Conservation (phyloP, 2,329 filamentous ascomycete species). For the Penicillium sp. region DNA sequence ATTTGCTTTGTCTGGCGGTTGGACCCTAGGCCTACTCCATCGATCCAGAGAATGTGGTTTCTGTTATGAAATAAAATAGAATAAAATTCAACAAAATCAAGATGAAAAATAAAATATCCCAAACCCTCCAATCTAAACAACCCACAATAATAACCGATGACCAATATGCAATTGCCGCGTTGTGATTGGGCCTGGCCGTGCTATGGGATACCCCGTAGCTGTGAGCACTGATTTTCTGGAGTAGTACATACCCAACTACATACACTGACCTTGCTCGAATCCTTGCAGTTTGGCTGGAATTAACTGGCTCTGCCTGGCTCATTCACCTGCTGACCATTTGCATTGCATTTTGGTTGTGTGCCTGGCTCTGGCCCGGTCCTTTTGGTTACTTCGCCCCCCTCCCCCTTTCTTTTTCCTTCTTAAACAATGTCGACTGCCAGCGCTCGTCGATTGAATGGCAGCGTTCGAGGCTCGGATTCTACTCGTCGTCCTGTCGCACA, state of each 20-base stretch:
- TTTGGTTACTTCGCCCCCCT: not conserved
- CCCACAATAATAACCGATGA: slow-evolving; percentile 8
- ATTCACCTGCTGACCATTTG: too few species aligned
- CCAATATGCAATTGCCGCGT: slow-evolving; percentile 15
- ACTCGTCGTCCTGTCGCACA: slow-evolving; percentile 35
- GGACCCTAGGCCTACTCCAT: not conserved
- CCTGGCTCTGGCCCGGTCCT: too few species aligned
- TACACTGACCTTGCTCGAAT: not conserved
- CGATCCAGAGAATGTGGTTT: not conserved
- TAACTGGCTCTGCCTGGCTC: too few species aligned
- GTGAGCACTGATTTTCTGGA: slow-evolving; percentile 14
- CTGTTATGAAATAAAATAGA: not conserved
- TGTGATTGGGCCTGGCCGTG: slow-evolving; percentile 22
- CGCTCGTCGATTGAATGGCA: slow-evolving; percentile 37
- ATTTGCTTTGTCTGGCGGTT: too few species aligned
- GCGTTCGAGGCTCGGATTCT: slow-evolving; percentile 29
- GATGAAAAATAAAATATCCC: too few species aligned
- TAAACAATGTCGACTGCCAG: slow-evolving; percentile 17
- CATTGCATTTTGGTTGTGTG: not conserved
- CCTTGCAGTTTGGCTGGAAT: too few species aligned
- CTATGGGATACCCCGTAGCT: slow-evolving; percentile 25
- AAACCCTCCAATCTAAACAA: not conserved
- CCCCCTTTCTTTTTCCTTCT: not conserved
- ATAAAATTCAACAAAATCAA: too few species aligned
- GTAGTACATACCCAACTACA: not conserved